These are phyloP conservation scores for Oryza glaberrima DNA, from an alignment of 176 grass and related monocot genomes.

Conservation along the genomic window DNA sequence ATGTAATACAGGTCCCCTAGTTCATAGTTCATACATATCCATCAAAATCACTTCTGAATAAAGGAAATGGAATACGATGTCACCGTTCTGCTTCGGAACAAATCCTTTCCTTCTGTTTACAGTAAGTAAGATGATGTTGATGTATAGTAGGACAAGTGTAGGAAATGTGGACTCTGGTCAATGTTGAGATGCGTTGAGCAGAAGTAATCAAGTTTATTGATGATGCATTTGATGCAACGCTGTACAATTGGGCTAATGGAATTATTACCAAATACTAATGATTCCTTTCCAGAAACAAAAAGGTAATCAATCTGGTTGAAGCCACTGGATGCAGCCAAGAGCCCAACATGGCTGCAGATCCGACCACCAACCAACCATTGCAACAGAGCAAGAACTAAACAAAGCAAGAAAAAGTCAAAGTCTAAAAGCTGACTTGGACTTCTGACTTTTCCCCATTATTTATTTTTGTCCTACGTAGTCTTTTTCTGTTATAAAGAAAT, in stretches of 20 bases:
- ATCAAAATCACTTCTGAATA: not conserved
- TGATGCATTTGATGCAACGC: not conserved
- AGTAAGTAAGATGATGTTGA: not conserved
- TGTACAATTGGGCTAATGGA: not conserved
- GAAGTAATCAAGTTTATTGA: not conserved
- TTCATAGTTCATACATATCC: not conserved
- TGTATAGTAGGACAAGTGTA: not conserved
- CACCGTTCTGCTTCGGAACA: not conserved
- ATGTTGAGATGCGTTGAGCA: not conserved
- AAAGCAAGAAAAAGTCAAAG: not conserved
- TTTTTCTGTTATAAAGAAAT: not conserved
- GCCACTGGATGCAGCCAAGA: not conserved
- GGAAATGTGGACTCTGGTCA: constrained; percentile 1
- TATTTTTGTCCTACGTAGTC: not conserved
- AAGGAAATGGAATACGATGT: not conserved
- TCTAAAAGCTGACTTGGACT: constrained; percentile 37
- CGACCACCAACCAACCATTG: not conserved
- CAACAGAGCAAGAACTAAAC: not conserved
- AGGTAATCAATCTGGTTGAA: not conserved
- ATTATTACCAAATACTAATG: not conserved
- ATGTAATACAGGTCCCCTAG: too few species aligned
- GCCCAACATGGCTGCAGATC: not conserved
- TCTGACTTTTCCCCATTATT: not conserved
- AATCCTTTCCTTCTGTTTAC: not conserved
- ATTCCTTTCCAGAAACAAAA: not conserved